Conservation (phyloP, 768 basidiomycete genomes). For the Fomitopsis pulvina region DNA sequence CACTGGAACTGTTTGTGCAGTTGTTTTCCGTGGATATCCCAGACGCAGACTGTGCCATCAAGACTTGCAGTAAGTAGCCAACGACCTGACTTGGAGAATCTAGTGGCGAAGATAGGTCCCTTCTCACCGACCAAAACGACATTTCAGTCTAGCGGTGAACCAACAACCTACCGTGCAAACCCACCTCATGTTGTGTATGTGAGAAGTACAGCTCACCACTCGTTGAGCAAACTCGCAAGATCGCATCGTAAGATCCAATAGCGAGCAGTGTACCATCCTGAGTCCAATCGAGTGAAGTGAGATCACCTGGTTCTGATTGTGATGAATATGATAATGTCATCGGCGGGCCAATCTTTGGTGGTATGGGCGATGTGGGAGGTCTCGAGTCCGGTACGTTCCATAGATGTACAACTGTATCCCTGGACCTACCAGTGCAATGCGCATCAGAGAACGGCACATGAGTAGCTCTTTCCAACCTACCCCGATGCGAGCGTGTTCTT, state of each 20-base stretch:
- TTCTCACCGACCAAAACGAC: slow-evolving; percentile 31
- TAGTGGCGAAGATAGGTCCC: slow-evolving; percentile 76
- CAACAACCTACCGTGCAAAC: slow-evolving; percentile 5
- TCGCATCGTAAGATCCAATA: slow-evolving; percentile 70
- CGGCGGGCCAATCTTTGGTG: slow-evolving; percentile 3
- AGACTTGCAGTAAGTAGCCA: slow-evolving; percentile 74
- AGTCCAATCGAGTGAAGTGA: slow-evolving; percentile 78
- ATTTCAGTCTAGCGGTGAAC: slow-evolving; percentile 1
- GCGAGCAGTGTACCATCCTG: slow-evolving; percentile 66
- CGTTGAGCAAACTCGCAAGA: slow-evolving; percentile 60
- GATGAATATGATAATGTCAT: slow-evolving; percentile 43
- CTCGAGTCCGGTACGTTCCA: slow-evolving; percentile 53
- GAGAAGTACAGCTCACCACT: slow-evolving; percentile 58
- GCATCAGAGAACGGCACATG: background rate
- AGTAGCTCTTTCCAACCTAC: slow-evolving; percentile 34
- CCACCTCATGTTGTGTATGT: slow-evolving; percentile 60
- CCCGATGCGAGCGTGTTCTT: slow-evolving; percentile 64
- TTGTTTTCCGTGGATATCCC: slow-evolving; percentile 61
- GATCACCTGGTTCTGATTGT: slow-evolving; percentile 45
- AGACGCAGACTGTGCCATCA: slow-evolving; percentile 72
- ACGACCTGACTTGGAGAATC: slow-evolving; percentile 67
- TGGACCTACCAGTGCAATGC: slow-evolving; percentile 40
- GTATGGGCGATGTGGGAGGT: slow-evolving; percentile 10
- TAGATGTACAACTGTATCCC: slow-evolving; percentile 66
- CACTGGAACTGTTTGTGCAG: slow-evolving; percentile 56